phyloP scores from a whole-genome alignment of 2,329 filamentous ascomycete genomes.

The Penicillium sclerotigenum region DNA sequence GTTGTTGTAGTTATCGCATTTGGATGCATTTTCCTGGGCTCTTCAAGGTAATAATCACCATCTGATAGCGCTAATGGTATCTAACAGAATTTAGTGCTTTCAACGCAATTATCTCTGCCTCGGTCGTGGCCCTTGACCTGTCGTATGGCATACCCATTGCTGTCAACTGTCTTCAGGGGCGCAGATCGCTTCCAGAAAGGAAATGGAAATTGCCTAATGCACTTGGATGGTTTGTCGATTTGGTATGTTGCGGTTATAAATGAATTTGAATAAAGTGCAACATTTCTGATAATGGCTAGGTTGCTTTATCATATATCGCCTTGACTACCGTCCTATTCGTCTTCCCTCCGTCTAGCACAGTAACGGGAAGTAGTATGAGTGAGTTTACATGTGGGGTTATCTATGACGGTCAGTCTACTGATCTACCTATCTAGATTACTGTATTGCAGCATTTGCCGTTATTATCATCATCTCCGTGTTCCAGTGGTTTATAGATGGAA shows the following conservation, averaged over 20 bases:
- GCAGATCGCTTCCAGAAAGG: conserved; percentile 60
- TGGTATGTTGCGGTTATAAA: conserved; percentile 33
- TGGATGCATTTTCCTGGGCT: conserved; percentile 66
- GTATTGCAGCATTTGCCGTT: conserved; percentile 54
- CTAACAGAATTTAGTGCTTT: conserved; percentile 52
- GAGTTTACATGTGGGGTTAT: conserved; percentile 24
- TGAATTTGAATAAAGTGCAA: neutral
- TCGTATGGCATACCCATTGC: conserved; percentile 71
- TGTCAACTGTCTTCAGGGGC: conserved; percentile 65
- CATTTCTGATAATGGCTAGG: conserved; percentile 38
- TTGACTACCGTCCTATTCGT: conserved; percentile 71
- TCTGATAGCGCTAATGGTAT: too few species aligned
- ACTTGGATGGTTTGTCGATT: conserved; percentile 60
- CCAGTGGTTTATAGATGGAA: conserved; percentile 59
- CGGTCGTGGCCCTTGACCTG: conserved; percentile 67
- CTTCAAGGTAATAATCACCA: conserved; percentile 36
- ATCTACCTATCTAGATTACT: conserved; percentile 31
- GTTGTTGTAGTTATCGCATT: conserved; percentile 62
- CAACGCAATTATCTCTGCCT: conserved; percentile 67
- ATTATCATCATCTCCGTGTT: conserved; percentile 56
- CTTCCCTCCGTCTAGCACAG: conserved; percentile 65
- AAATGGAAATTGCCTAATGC: conserved; percentile 54
- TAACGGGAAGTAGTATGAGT: conserved; percentile 67
- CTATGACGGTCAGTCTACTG: neutral
- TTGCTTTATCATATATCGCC: conserved; percentile 58